A percentile compares a stretch with the other conserved stretches of the same genome.
Conservation (phyloP, 192 early-diverging fungal genomes). For the Glomus cerebriforme region DNA sequence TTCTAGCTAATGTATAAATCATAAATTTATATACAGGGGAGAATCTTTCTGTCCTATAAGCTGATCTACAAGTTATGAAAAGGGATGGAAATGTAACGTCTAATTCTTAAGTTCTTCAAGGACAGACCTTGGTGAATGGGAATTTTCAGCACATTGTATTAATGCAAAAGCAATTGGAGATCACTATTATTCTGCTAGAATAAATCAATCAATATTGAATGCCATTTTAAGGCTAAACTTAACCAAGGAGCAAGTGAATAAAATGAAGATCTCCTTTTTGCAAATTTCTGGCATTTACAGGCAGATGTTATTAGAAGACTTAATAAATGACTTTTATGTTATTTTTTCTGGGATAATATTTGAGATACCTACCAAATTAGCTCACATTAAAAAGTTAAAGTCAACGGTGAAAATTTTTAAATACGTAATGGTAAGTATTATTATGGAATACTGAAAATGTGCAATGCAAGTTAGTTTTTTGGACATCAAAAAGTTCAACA, state of each 20-base stretch:
- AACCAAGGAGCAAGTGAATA: background rate
- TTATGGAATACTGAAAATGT: slow-evolving; percentile 24
- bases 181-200: background rate
- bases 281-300: background rate
- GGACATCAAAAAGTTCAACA: slow-evolving; percentile 21
- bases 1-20: background rate
- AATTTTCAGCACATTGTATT: slow-evolving; percentile 16
- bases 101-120: background rate
- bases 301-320: slow-evolving; percentile 1
- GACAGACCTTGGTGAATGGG: background rate
- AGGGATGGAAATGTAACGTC: background rate
- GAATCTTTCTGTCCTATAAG: background rate
- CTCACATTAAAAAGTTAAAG: background rate
- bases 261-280: background rate
- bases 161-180: background rate
- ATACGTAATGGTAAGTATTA: slow-evolving; percentile 1
- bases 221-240: background rate
- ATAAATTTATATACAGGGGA: background rate
- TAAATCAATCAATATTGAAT: slow-evolving; percentile 29
- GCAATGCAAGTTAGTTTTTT: slow-evolving; percentile 14
- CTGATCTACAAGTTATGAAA: background rate
- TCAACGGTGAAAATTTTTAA: slow-evolving; percentile 1
- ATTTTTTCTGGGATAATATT: background rate
- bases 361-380: slow-evolving; percentile 1
- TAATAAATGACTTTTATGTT: background rate